Base-by-base conservation (phyloP, 352 stramenopile genomes). In the Phytophthora idaei region DNA sequence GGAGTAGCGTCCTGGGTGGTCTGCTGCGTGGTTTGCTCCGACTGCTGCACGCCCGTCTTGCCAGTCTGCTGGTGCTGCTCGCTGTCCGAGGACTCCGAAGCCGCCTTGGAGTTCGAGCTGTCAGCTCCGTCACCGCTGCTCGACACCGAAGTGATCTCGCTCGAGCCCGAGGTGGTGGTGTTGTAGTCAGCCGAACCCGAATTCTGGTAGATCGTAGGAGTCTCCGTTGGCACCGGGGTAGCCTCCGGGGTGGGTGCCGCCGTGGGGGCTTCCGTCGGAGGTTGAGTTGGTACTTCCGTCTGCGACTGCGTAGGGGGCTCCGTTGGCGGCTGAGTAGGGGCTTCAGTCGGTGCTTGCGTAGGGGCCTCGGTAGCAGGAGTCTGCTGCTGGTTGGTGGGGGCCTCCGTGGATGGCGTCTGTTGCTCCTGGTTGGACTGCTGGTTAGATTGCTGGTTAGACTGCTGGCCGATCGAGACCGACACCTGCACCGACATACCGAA, bases 401-500 rank as follows among this genome's bases (percentile, higher is more conserved):
- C 21, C 12, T 69, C 61, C 0, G 52, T 68, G 44, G 50, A 49
- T n/a, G 37, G 37, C 0, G 34, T 57, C 27, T 60, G 61, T 37
- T 69, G 53, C 46, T 63, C 53, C n/a, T 57, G 45, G 17, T 25
- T 62, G 45, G 45, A 21, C 29, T 34, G 57, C 42, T 52, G 47
- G n/a, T 58, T 34, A 7, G 2, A 34, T 7, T 34, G 29, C 7
- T 34, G 4, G 29, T 37, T 37, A 37, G 32, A 37, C 6, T 37
- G 32, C 28, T 51, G 41, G 28, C 46, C 46, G 52, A 68, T 57
- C 3, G 61, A 64, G 45, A 69, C 53, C 12, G 66, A 63, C 37
- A 60, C 69, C 41, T 79, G 67, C 32, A 39, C 59, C n/a, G 69
- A 74, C 37, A 76, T 77, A 15, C 66, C 61, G 55, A 89, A 92